A percentile compares a stretch with the other conserved stretches of the same genome.
These are phyloP conservation scores for Venturia asperata DNA, from an alignment of 2,329 filamentous ascomycete species.

Conservation along the genomic window DNA sequence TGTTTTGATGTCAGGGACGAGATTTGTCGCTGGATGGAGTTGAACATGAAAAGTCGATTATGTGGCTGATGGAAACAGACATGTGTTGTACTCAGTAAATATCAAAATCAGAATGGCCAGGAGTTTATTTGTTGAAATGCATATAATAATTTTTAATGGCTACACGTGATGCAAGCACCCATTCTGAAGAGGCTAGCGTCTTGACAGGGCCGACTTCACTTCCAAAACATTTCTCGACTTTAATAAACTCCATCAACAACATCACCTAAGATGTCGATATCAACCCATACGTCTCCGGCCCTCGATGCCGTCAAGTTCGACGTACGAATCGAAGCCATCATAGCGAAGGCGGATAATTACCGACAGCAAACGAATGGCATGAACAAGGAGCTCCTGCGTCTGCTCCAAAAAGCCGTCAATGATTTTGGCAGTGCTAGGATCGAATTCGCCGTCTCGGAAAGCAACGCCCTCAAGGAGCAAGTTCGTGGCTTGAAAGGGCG, in stretches of 20 bases:
- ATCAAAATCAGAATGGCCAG: background rate
- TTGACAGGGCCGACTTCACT: background rate
- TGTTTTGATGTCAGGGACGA: no score
- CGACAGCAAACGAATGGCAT: constrained; percentile 2
- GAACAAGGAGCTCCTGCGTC: constrained; percentile 4
- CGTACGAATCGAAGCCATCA: background rate
- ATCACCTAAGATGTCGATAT: background rate
- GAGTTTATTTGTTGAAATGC: background rate
- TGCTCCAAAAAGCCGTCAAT: constrained; percentile 6
- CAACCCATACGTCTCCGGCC: background rate
- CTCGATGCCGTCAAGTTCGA: constrained; percentile 1
- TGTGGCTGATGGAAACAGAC: no score
- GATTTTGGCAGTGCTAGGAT: background rate
- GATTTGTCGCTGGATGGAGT: no score
- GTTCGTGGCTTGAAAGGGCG: background rate
- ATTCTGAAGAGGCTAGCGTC: background rate
- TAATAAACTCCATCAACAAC: background rate
- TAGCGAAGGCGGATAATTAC: background rate
- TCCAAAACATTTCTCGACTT: background rate
- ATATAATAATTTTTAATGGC: background rate
- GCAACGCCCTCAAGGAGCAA: background rate
- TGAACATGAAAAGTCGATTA: no score
- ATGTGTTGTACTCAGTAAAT: no score
- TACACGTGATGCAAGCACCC: background rate
- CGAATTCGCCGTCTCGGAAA: background rate